Base-by-base conservation (phyloP, 139 green algal species). In the Eudorina sp. region DNA sequence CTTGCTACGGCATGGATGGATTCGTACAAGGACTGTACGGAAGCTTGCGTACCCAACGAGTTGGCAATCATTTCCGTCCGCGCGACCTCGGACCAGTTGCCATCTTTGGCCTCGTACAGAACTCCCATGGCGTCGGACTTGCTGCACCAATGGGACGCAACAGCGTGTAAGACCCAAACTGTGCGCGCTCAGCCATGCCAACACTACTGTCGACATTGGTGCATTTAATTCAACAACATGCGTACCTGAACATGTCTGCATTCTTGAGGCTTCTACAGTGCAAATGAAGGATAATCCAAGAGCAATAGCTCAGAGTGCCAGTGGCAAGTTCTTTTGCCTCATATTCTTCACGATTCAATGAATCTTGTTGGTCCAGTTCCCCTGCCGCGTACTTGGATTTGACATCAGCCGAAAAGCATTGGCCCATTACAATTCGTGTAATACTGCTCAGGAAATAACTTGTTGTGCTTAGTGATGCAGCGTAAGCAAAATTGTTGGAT, bases 11-110 rank as follows among this genome's bases (percentile, higher is more conserved):
- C n/a, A n/a, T n/a, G n/a, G n/a, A n/a, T n/a, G n/a, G n/a, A n/a
- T n/a, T n/a, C n/a, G n/a, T n/a, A n/a, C n/a, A n/a, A n/a, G n/a
- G n/a, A n/a, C n/a, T n/a, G n/a, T n/a, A n/a, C n/a, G 34, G 23
- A 51, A 76, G 40, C 23, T 40, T n/a, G 36, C 45, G 13, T 43
- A 68, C 69, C 83, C 41, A 75, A 25, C 9, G 66, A 75, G 78
- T 93, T 93, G n/a, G 79, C 66, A 1, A 93, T 75, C n/a, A 92
- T 85, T 60, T 93, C 91, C 2, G 91, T 93, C 38, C 91, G 53
- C 11, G 58, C 84, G 23, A 83, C 21, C 88, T 93, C 91, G 45
- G 38, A 36, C 84, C 79, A 91, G 7, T 9, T 0, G 3, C 58
- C 72, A 14, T 90, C 78, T 27, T 40, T 51, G 5, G 19, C 11